Evolutionary conservation across 768 basidiomycete genomes (phyloP), one percentile per base, ranked within the genome.

Genomic region (Obba rivulosa): DNA sequence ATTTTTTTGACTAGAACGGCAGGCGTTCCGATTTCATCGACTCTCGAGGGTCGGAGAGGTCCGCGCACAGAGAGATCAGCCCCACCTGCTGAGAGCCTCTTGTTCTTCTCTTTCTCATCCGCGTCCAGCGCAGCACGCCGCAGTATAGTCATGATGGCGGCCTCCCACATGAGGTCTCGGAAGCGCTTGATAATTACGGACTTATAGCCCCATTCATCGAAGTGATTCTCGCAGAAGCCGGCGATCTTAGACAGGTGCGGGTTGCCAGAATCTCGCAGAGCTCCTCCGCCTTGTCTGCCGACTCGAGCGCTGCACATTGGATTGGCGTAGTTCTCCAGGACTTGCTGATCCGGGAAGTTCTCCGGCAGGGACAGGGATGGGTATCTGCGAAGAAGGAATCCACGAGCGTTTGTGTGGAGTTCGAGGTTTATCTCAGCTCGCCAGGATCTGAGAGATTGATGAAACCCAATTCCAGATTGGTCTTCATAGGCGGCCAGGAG

Each of bases 21-120:
- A 4, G 58, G 50, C 2, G 58, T 66, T 9, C 62, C 63, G 8
- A 62, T 51, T 4, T 47, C 59, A 3, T 65, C 55, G 1, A 31
- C 43, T 0, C 31, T 4, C 0, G 47, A 17, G 57, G 51, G 65
- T 41, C 46, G 56, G 56, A 65, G 52, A 5, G 55, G 49, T 13
- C 57, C 62, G 18, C 53, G 52, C 17, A 65, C 50, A 9, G 23
- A 31, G 13, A 45, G 34, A 31, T 59, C 49, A 31, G 39, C 39
- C 18, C 41, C 51, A 3, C 62, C 63, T 3, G 51, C 51, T 22
- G 20, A 52, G 24, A 57, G 34, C 28, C 60, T 47, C 43, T 54
- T 59, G 3, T 49, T 47, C 49, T 54, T 51, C 47, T 68, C 66
- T 47, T 55, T 62, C 34, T 59, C 48, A 63, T 71, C 64, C 16